Evolutionary conservation across 1,284 basidiomycete genomes (phyloP).

Genomic region (Apiotrichum montevideense): DNA sequence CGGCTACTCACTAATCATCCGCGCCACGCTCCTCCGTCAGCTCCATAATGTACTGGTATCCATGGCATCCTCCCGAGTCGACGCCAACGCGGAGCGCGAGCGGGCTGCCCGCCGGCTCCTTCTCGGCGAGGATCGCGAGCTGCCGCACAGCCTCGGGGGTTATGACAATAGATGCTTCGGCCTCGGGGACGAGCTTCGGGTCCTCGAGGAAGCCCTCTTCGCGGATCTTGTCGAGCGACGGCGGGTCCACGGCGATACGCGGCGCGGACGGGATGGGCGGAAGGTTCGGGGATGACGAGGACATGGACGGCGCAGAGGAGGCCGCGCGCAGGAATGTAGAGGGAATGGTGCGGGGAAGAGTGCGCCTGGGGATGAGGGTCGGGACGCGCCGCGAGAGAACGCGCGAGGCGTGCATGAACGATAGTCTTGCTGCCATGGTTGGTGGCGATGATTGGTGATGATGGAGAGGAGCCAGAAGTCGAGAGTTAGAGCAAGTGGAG

Average conservation of each 20-base stretch:
- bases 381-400: too few relatives aligned
- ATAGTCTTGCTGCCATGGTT: too few relatives aligned
- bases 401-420: too few relatives aligned
- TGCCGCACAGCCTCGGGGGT: slow-evolving; percentile 43
- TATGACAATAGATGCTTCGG: slow-evolving; percentile 34
- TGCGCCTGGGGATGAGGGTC: neutral
- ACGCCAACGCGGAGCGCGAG: slow-evolving; percentile 52
- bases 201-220: slow-evolving; percentile 42
- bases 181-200: slow-evolving; percentile 29
- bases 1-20: slow-evolving; percentile 51
- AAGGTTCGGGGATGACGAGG: neutral
- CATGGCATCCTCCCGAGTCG: slow-evolving; percentile 55
- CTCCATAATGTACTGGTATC: slow-evolving; percentile 56
- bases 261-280: slow-evolving; percentile 2
- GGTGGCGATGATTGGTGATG: too few relatives aligned
- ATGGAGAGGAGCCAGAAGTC: too few relatives aligned
- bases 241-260: slow-evolving; percentile 28
- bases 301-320: slow-evolving; percentile 2
- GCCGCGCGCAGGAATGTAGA: neutral
- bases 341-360: neutral
- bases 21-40: slow-evolving; percentile 48
- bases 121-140: slow-evolving; percentile 39
- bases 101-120: slow-evolving; percentile 40
- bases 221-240: slow-evolving; percentile 37
- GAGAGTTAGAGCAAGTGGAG: too few relatives aligned